Percentiles rank a stretch among this genome's conserved stretches.
Evolutionary conservation across 192 early-diverging fungal genomes (phyloP).

Genomic region (Podila epicladia): DNA sequence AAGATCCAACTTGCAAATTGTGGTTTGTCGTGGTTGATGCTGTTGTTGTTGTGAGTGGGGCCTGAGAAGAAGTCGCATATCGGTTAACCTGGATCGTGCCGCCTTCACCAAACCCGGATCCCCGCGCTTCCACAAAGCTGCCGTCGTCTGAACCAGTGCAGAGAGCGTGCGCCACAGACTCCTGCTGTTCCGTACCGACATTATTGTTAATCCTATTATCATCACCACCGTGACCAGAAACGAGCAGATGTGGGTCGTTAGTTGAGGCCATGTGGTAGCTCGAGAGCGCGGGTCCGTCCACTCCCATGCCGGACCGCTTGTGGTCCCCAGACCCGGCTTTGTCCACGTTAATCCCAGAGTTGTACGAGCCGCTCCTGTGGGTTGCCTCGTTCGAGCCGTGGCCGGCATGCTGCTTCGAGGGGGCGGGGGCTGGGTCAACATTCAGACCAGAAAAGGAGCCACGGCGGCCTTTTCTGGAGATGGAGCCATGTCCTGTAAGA

Average conservation of each 20-base stretch:
- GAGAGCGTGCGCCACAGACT: too few species aligned
- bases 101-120: too few species aligned
- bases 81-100: too few species aligned
- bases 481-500: not conserved
- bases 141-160: too few species aligned
- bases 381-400: conserved; percentile 17
- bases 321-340: not conserved
- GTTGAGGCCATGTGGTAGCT: conserved; percentile 10
- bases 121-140: too few species aligned
- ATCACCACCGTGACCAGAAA: not conserved
- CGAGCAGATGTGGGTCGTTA: not conserved
- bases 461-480: conserved; percentile 6
- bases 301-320: conserved; percentile 17
- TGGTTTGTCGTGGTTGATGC: not conserved
- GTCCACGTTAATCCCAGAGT: conserved; percentile 32
- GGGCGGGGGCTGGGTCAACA: conserved; percentile 14
- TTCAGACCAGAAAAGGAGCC: conserved; percentile 3
- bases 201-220: not conserved
- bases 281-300: conserved; percentile 7
- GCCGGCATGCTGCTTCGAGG: conserved; percentile 10
- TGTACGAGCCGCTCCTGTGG: not conserved
- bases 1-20: not conserved
- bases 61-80: too few species aligned
- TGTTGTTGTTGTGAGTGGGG: too few species aligned
- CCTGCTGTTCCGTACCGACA: too few species aligned